Evolutionary conservation across 345 rosid genomes (phyloP).

Genomic region (Citrus australasica): DNA sequence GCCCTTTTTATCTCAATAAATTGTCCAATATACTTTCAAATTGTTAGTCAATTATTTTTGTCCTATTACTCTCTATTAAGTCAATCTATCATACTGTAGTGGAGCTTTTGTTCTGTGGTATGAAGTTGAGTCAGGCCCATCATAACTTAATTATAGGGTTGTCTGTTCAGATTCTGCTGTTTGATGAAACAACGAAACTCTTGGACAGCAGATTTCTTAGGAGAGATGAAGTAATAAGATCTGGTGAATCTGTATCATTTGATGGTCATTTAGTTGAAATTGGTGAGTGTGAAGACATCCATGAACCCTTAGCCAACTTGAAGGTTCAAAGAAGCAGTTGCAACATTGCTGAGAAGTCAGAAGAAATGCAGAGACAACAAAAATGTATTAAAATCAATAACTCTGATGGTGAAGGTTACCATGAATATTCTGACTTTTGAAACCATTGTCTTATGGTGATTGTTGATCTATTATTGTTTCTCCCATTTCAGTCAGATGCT

Average conservation of each 20-base stretch:
- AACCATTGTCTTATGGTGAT: background rate
- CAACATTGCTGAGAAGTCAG: slow-evolving; percentile 6
- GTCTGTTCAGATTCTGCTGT: slow-evolving; percentile 40
- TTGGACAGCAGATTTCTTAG: slow-evolving; percentile 43
- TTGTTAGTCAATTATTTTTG: background rate
- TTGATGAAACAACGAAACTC: slow-evolving; percentile 41
- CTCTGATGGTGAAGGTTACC: slow-evolving; percentile 17
- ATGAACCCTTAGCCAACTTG: slow-evolving; percentile 4
- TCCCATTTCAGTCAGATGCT: background rate
- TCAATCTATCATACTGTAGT: background rate
- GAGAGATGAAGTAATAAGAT: slow-evolving; percentile 45
- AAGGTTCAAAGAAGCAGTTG: slow-evolving; percentile 7
- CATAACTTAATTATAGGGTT: slow-evolving; percentile 9
- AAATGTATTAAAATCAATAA: background rate
- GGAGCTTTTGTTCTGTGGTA: background rate
- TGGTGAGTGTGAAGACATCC: slow-evolving; percentile 31
- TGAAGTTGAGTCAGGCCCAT: background rate
- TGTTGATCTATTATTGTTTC: background rate
- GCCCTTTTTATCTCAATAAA: background rate
- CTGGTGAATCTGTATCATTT: slow-evolving; percentile 41
- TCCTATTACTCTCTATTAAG: background rate
- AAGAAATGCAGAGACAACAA: slow-evolving; percentile 11
- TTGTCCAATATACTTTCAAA: background rate
- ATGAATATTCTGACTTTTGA: background rate
- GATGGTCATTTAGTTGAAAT: slow-evolving; percentile 52